Conservation (phyloP, 129 eudicot species). For the Lonicera japonica region DNA sequence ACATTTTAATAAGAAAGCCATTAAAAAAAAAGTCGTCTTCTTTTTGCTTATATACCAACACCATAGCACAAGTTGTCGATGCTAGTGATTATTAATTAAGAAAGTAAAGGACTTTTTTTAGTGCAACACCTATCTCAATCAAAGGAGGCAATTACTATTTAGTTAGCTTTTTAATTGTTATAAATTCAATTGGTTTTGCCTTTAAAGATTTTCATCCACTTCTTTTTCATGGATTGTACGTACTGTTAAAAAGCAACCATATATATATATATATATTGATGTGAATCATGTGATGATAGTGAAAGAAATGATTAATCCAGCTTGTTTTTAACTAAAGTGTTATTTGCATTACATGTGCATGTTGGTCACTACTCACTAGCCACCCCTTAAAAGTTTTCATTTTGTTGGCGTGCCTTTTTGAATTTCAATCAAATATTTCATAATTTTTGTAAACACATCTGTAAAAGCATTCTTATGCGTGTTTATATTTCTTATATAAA, state of each 20-base stretch:
- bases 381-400: neutral
- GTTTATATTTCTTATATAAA: too few species aligned
- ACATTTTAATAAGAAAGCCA: neutral
- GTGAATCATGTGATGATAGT: neutral
- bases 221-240: constrained; percentile 4
- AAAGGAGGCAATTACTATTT: too few species aligned
- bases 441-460: too few species aligned
- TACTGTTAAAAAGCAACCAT: neutral
- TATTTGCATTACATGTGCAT: neutral
- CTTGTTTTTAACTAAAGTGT: neutral
- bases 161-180: too few species aligned
- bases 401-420: too few species aligned
- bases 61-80: neutral
- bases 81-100: neutral
- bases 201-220: too few species aligned
- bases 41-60: neutral
- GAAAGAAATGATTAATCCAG: neutral
- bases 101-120: neutral
- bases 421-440: too few species aligned
- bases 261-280: too few species aligned
- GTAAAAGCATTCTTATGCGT: too few species aligned
- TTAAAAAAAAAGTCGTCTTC: neutral
- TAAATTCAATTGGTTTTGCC: too few species aligned
- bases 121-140: too few species aligned
- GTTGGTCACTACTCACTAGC: neutral